A percentile compares a stretch with the other conserved stretches of the same genome.
phyloP scores from a whole-genome alignment of 345 rosid genomes.

The rapeseed (Brassica napus) region DNA sequence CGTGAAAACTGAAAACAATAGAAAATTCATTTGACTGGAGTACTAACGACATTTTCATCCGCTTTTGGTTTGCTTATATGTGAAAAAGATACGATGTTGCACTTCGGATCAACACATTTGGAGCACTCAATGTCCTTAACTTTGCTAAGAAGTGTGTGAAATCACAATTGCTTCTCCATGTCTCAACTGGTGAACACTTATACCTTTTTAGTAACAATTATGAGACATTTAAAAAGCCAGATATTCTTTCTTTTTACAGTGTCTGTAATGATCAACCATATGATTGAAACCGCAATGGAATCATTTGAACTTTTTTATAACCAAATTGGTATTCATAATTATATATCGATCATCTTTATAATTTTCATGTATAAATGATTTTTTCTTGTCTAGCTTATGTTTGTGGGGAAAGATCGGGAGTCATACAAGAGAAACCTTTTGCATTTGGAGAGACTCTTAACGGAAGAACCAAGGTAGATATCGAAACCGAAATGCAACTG shows the following conservation, averaged over 20 bases:
- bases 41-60: neutral
- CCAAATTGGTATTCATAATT: too few species aligned
- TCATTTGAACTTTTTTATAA: too few species aligned
- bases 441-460: slow-evolving; percentile 22
- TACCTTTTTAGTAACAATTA: too few species aligned
- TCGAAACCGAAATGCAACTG: slow-evolving; percentile 11
- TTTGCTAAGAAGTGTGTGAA: slow-evolving; percentile 55
- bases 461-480: neutral
- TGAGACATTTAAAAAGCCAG: too few species aligned
- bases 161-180: slow-evolving; percentile 46
- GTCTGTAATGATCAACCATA: too few species aligned
- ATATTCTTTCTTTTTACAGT: too few species aligned
- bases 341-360: neutral
- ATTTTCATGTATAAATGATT: neutral
- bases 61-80: neutral
- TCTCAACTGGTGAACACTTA: slow-evolving; percentile 58
- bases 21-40: too few species aligned
- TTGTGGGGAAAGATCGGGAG: neutral
- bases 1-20: too few species aligned
- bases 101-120: slow-evolving; percentile 54
- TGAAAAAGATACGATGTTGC: slow-evolving; percentile 48
- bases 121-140: slow-evolving; percentile 46
- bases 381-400: neutral
- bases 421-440: slow-evolving; percentile 11
- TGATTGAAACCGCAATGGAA: too few species aligned